Conservation (phyloP, 2,329 filamentous ascomycete species). For the Huntiella savannae region DNA sequence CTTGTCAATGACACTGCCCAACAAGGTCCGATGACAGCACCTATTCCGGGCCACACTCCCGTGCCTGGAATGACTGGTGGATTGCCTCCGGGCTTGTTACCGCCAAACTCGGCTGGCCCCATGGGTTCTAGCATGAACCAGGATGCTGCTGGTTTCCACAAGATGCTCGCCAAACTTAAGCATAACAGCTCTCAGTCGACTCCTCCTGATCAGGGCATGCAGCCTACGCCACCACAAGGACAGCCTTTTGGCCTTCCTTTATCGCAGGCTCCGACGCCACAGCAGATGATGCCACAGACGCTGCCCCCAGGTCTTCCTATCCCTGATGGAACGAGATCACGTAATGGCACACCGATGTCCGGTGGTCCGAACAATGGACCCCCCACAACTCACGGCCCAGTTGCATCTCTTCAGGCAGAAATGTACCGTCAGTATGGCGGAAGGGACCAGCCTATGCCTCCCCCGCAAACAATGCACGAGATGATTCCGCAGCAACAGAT, state of each 20-base stretch:
- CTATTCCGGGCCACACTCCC: slow-evolving; percentile 6
- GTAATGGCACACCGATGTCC: slow-evolving; percentile 1
- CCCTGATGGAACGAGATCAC: slow-evolving; percentile 3
- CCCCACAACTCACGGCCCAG: not conserved
- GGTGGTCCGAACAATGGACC: not conserved
- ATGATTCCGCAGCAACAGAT: slow-evolving; percentile 28
- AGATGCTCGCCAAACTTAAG: slow-evolving; percentile 65
- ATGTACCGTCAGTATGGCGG: slow-evolving; percentile 10
- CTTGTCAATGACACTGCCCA: slow-evolving; percentile 24
- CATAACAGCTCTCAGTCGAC: slow-evolving; percentile 27
- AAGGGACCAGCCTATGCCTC: slow-evolving; percentile 20
- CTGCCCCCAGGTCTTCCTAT: slow-evolving; percentile 14
- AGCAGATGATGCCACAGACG: slow-evolving; percentile 25
- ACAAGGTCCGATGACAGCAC: slow-evolving; percentile 8
- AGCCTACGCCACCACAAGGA: slow-evolving; percentile 3
- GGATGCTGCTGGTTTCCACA: slow-evolving; percentile 44
- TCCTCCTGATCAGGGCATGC: slow-evolving; percentile 22
- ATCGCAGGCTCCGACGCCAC: slow-evolving; percentile 1
- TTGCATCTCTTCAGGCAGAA: slow-evolving; percentile 5
- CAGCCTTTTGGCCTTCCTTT: not conserved
- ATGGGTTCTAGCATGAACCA: slow-evolving; percentile 32
- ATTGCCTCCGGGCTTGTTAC: not conserved
- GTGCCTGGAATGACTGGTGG: slow-evolving; percentile 5
- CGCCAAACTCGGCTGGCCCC: slow-evolving; percentile 12
- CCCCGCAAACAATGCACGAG: slow-evolving; percentile 24